phyloP scores from a whole-genome alignment of 2,329 filamentous ascomycete species.

The Corinectria fuckeliana region DNA sequence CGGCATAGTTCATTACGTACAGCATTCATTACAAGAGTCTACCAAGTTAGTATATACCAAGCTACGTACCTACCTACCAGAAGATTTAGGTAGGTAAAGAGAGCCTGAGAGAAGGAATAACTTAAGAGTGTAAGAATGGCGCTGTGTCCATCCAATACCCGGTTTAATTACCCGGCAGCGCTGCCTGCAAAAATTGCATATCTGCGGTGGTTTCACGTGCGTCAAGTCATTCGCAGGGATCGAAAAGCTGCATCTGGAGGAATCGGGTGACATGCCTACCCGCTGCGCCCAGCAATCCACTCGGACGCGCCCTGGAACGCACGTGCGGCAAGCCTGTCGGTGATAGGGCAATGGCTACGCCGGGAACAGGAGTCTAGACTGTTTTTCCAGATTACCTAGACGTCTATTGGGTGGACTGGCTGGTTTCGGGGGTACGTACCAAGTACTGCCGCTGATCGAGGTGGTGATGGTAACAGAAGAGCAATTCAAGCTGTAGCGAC shows the following conservation, averaged over 20 bases:
- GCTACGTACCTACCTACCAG: too few relatives aligned
- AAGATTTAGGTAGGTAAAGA: background rate
- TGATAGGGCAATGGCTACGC: constrained; percentile 18
- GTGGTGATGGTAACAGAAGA: too few relatives aligned
- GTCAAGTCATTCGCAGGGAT: constrained; percentile 9
- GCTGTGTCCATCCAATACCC: background rate
- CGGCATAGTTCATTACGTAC: background rate
- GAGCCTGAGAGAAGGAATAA: background rate
- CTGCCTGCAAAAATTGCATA: too few relatives aligned
- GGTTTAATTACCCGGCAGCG: background rate
- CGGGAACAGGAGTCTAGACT: background rate
- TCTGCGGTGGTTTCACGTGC: constrained; percentile 5
- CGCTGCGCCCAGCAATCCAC: constrained; percentile 20
- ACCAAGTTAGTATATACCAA: too few relatives aligned
- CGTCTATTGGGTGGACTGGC: too few relatives aligned
- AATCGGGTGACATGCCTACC: constrained; percentile 26
- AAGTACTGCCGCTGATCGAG: too few relatives aligned
- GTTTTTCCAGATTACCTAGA: too few relatives aligned
- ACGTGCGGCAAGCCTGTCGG: constrained; percentile 4
- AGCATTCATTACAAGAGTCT: too few relatives aligned
- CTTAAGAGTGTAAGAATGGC: background rate
- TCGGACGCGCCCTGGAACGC: constrained; percentile 10
- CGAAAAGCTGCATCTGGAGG: constrained; percentile 5
- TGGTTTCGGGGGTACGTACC: background rate
- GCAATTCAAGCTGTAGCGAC: too few relatives aligned